A percentile compares a stretch with the other conserved stretches of the same genome.
These are phyloP conservation scores for Dioscorea cayenensis DNA, from an alignment of 116 monocot genomes.

Conservation along the genomic window DNA sequence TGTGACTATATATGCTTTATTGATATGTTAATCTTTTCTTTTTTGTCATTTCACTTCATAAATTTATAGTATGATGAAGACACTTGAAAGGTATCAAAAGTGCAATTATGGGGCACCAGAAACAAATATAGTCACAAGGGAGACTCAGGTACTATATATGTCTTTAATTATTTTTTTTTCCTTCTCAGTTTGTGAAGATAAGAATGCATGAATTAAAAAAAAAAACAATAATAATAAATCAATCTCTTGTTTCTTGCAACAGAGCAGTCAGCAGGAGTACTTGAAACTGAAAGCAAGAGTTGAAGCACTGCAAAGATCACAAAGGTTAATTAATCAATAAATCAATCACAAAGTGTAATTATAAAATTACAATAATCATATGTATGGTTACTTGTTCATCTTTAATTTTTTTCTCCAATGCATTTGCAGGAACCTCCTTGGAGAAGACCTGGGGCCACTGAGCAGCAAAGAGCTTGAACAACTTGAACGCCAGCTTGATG, in stretches of 20 bases:
- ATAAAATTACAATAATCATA: not conserved
- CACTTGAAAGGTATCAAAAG: conserved; percentile 46
- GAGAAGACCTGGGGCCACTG: conserved; percentile 69
- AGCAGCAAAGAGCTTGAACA: conserved; percentile 65
- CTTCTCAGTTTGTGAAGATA: not conserved
- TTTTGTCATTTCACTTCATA: not conserved
- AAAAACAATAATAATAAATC: not conserved
- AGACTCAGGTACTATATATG: conserved; percentile 39
- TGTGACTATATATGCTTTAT: not conserved
- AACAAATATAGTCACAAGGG: conserved; percentile 31
- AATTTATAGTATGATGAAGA: conserved; percentile 33
- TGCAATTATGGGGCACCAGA: conserved; percentile 40
- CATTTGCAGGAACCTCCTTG: conserved; percentile 59
- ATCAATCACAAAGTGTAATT: too few species aligned
- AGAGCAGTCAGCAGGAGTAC: conserved; percentile 83
- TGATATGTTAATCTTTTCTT: not conserved
- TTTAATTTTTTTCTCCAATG: not conserved
- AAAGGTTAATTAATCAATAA: conserved; percentile 29
- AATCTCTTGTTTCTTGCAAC: conserved; percentile 4
- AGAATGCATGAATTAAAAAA: not conserved
- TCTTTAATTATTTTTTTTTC: not conserved
- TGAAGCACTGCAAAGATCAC: conserved; percentile 54
- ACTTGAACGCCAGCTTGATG: conserved; percentile 69
- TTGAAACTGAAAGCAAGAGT: conserved; percentile 72
- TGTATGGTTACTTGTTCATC: not conserved